Evolutionary conservation across 371 early-diverging fungal genomes (phyloP).

Genomic region (Mucor racemosus): DNA sequence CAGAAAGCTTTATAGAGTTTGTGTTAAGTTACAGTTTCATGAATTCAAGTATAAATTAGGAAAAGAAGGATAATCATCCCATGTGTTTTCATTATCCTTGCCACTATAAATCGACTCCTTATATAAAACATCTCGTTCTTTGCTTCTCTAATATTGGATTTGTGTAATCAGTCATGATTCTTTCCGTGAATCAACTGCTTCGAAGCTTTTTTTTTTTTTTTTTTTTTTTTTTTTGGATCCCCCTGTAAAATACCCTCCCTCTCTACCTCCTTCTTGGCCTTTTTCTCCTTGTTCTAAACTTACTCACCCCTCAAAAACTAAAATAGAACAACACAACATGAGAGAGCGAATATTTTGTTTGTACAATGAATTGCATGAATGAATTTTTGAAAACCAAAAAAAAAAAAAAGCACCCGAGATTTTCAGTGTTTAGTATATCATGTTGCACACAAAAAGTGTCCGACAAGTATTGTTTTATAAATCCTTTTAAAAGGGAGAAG

Average conservation of each 20-base stretch:
- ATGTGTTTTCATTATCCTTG: conserved; percentile 5
- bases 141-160: not conserved
- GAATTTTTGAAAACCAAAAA: not conserved
- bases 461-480: not conserved
- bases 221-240: not conserved
- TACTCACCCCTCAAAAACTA: conserved; percentile 72
- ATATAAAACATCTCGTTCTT: not conserved
- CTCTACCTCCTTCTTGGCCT: conserved; percentile 83
- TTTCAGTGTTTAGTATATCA: conserved; percentile 1
- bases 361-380: conserved; percentile 2
- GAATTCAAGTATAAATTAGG: not conserved
- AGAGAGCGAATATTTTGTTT: not conserved
- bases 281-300: conserved; percentile 97
- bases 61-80: conserved; percentile 4
- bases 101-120: not conserved
- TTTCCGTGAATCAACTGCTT: conserved; percentile 86
- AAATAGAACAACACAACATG: not conserved
- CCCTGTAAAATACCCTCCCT: conserved; percentile 1
- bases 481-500: not conserved
- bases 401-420: not conserved
- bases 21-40: not conserved
- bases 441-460: not conserved
- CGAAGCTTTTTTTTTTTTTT: conserved; percentile 84
- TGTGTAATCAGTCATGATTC: conserved; percentile 4
- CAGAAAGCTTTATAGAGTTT: not conserved